Percentiles rank a stretch among this genome's conserved stretches.
phyloP scores from a whole-genome alignment of 2,329 filamentous ascomycete genomes.

The Dothideomycetes sp. region DNA sequence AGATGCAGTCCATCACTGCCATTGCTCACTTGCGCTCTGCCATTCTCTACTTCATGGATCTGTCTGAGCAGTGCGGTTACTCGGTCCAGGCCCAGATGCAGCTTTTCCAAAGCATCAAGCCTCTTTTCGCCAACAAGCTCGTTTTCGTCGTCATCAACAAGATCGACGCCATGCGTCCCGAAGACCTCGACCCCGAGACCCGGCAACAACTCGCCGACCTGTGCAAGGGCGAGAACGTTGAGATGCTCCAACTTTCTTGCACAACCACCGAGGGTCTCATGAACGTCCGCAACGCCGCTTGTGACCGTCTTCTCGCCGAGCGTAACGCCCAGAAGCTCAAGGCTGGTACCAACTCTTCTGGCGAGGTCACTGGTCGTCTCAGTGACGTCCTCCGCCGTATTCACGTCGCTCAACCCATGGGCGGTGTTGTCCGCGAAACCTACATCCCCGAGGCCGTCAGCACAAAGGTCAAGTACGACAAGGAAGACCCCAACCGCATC shows the following conservation, averaged over 20 bases:
- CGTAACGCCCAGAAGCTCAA: conserved; percentile 94
- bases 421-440: conserved; percentile 65
- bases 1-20: conserved; percentile 97
- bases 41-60: conserved; percentile 96
- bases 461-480: conserved; percentile 79
- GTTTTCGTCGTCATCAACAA: conserved; percentile 98
- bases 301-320: conserved; percentile 85
- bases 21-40: conserved; percentile 94
- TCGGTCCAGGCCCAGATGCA: conserved; percentile 86
- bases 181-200: conserved; percentile 72
- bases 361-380: conserved; percentile 68
- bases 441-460: conserved; percentile 83
- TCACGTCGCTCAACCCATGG: conserved; percentile 90
- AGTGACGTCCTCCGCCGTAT: conserved; percentile 89
- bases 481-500: conserved; percentile 73
- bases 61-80: conserved; percentile 94
- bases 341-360: conserved; percentile 67
- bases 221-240: conserved; percentile 78
- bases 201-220: conserved; percentile 71
- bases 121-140: conserved; percentile 92
- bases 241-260: conserved; percentile 88
- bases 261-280: conserved; percentile 92
- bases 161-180: conserved; percentile 81
- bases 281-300: conserved; percentile 88
- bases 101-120: conserved; percentile 93